These are phyloP conservation scores for Periconia sp. DNA, from an alignment of 2,329 filamentous ascomycete species.

Conservation along the genomic window DNA sequence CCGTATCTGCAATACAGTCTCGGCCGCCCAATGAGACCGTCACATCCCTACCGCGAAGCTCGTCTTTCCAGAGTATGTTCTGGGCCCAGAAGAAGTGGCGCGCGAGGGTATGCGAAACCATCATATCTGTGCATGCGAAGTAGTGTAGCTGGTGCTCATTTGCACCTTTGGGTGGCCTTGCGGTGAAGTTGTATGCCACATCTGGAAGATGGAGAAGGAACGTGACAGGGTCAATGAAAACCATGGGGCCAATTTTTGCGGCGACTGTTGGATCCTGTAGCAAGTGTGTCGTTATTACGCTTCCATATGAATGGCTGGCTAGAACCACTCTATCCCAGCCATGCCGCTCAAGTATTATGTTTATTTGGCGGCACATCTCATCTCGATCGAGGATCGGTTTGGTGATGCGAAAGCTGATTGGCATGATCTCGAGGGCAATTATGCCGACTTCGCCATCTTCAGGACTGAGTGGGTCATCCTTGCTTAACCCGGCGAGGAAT, in stretches of 20 bases:
- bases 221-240: constrained; percentile 68
- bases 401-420: constrained; percentile 69
- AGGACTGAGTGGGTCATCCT: constrained; percentile 26
- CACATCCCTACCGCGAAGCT: constrained; percentile 57
- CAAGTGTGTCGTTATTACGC: constrained; percentile 67
- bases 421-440: constrained; percentile 69
- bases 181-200: constrained; percentile 72
- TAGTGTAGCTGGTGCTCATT: constrained; percentile 76
- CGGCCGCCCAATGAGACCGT: constrained; percentile 65
- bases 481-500: constrained; percentile 62
- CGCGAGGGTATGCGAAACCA: constrained; percentile 68
- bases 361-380: constrained; percentile 64
- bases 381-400: constrained; percentile 57
- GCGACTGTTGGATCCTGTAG: constrained; percentile 57
- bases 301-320: constrained; percentile 68
- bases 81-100: constrained; percentile 75
- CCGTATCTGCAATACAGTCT: constrained; percentile 70
- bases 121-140: constrained; percentile 71
- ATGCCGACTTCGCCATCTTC: constrained; percentile 62
- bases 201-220: constrained; percentile 72
- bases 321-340: constrained; percentile 65
- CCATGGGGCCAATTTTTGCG: constrained; percentile 54
- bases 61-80: constrained; percentile 73
- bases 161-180: constrained; percentile 49
- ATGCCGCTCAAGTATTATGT: constrained; percentile 63